Evolutionary conservation across 345 rosid species (phyloP).

Genomic region (Hibiscus trionum): DNA sequence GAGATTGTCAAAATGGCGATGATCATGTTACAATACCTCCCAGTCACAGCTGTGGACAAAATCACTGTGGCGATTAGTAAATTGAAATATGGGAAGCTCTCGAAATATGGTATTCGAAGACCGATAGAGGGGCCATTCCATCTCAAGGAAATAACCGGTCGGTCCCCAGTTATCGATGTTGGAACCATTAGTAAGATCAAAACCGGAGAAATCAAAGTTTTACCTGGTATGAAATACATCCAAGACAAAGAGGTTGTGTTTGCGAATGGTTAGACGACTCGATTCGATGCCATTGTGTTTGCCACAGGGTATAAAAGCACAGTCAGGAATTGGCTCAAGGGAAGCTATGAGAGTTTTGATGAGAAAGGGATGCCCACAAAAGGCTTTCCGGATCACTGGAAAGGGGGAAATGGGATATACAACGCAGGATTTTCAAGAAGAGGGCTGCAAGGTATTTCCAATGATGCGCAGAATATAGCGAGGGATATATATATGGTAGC

Average conservation of each 20-base stretch:
- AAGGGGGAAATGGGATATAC: constrained; percentile 26
- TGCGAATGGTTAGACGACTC: neutral
- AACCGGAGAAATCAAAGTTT: constrained; percentile 8
- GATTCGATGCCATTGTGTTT: constrained; percentile 5
- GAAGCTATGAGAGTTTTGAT: neutral
- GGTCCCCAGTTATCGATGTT: constrained; percentile 16
- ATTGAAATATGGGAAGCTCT: constrained; percentile 13
- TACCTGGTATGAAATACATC: neutral
- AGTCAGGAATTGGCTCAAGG: constrained; percentile 4
- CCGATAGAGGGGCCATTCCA: constrained; percentile 10
- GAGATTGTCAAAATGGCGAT: constrained; percentile 25
- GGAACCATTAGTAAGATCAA: constrained; percentile 14
- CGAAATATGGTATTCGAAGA: constrained; percentile 14
- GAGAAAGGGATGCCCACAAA: constrained; percentile 8
- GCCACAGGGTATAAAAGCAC: constrained; percentile 16
- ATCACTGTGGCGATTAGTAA: constrained; percentile 12
- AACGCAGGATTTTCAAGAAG: constrained; percentile 28
- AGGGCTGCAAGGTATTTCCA: constrained; percentile 29
- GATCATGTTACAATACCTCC: constrained; percentile 15
- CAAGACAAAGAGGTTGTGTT: neutral
- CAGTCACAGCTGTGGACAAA: constrained; percentile 27
- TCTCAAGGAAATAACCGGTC: neutral
- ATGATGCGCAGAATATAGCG: constrained; percentile 29
- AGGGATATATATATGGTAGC: constrained; percentile 11
- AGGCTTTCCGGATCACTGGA: constrained; percentile 4